phyloP scores from a whole-genome alignment of 73 alveolate genomes.

The Blepharisma japonicum region DNA sequence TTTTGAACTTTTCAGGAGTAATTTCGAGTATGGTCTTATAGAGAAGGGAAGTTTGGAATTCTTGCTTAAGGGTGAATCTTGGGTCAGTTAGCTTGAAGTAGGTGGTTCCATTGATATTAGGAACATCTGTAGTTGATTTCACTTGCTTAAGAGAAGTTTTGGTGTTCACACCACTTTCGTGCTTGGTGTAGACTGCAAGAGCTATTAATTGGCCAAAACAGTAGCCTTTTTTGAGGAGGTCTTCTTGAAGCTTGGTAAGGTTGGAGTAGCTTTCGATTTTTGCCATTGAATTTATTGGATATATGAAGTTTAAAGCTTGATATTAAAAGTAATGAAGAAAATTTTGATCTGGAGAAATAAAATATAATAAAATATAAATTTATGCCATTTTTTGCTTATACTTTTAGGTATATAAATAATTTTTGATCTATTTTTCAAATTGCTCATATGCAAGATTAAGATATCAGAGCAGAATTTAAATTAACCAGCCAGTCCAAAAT shows the following conservation, averaged over 20 bases:
- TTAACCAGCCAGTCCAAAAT: no score
- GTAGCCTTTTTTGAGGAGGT: slow-evolving; percentile 16
- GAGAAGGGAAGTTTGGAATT: not conserved
- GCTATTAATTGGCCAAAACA: slow-evolving; percentile 16
- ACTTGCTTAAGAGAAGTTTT: not conserved
- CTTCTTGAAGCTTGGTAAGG: slow-evolving; percentile 13
- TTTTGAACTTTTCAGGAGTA: not conserved
- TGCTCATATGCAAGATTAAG: no score
- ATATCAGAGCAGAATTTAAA: no score
- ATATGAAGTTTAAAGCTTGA: no score
- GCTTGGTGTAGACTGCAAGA: slow-evolving; percentile 5
- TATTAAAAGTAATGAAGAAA: no score
- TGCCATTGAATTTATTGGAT: not conserved
- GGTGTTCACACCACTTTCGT: not conserved
- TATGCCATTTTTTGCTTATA: no score
- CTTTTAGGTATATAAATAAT: no score
- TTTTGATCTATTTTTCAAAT: no score
- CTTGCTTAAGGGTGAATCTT: slow-evolving; percentile 8
- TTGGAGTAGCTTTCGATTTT: slow-evolving; percentile 18
- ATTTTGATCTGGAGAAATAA: no score
- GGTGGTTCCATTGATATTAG: not conserved
- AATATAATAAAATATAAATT: no score
- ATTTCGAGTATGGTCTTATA: not conserved
- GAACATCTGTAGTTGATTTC: not conserved
- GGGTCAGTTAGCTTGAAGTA: not conserved